Conservation (phyloP, 1,139 yeast species). For the Suhomyces panamericanus region DNA sequence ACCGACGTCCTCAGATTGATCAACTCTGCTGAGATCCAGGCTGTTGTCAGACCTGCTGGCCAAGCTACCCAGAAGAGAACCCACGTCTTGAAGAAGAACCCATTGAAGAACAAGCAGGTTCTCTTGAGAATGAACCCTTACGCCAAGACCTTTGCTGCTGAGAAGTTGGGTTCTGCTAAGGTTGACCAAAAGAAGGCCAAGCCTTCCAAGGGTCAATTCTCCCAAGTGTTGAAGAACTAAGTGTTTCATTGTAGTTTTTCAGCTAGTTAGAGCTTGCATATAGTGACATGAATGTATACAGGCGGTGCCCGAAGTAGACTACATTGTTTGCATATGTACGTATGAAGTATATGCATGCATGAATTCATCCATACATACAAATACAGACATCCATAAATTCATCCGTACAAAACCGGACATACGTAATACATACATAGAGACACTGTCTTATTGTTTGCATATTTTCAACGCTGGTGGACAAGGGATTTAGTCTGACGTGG, state of each 20-base stretch:
- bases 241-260: conserved; percentile 2
- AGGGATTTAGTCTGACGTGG: no score
- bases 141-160: conserved; percentile 95
- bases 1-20: conserved; percentile 95
- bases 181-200: conserved; percentile 60
- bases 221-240: conserved; percentile 61
- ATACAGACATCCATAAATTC: no score
- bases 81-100: conserved; percentile 98
- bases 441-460: no score
- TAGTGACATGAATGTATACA: no score
- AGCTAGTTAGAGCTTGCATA: no score
- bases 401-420: no score
- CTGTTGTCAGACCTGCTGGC: conserved; percentile 96
- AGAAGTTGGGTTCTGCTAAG: conserved; percentile 87
- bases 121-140: conserved; percentile 98
- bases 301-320: no score
- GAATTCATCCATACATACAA: no score
- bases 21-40: conserved; percentile 99
- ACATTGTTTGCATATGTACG: no score
- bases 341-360: no score
- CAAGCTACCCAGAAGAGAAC: conserved; percentile 91
- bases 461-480: no score
- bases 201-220: conserved; percentile 75
- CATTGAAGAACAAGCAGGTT: conserved; percentile 99
- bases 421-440: no score